Base-by-base conservation (phyloP, 176 grass and related monocot genomes). In the Oryza meridionalis region DNA sequence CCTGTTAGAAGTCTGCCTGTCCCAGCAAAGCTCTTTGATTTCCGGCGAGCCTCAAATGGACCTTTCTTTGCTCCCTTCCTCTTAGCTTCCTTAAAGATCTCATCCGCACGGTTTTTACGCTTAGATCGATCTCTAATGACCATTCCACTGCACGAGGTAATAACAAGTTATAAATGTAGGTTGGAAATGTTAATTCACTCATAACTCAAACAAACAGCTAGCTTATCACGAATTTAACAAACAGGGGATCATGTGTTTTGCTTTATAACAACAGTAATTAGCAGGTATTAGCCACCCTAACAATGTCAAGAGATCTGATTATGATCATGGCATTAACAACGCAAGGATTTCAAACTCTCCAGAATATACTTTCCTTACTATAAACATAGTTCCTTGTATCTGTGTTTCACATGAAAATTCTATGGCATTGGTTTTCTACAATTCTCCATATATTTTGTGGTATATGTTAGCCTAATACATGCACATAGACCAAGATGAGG, bases 41-140 rank as follows among this genome's bases (percentile, higher is more conserved):
- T 81, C 26, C 15, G 77, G 47, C 49, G 75, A 81, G 79, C 37
- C 58, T 90, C 71, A 72, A 81, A 68, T 61, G 81, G 84, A 11
- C 84, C 86, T 81, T 73, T 66, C 77, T 85, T 90, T 66, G 89
- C 94, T 38, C 86, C 90, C 82, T 90, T 91, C 73, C 59, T 89
- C 78, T 84, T 94, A 81, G 89, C 96, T 95, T 90, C 65, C 73
- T 92, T 83, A 85, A 93, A 91, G 55, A 93, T 82, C 70, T 85
- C 83, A 77, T 94, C 89, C 12, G 51, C 70, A 35, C 73, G 76
- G 44, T 78, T 90, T 78, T 84, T 88, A 53, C 51, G 82, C 80
- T 86, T 94, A n/a, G 91, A 82, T 70, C 71, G 89, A 89, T 94
- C 97, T 86, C 86, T 89, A 67, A 92, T 88, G 65, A 89, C 83